These are phyloP conservation scores for Cladosporium cucumerinum DNA, from an alignment of 2,329 filamentous ascomycete species.

Conservation along the genomic window DNA sequence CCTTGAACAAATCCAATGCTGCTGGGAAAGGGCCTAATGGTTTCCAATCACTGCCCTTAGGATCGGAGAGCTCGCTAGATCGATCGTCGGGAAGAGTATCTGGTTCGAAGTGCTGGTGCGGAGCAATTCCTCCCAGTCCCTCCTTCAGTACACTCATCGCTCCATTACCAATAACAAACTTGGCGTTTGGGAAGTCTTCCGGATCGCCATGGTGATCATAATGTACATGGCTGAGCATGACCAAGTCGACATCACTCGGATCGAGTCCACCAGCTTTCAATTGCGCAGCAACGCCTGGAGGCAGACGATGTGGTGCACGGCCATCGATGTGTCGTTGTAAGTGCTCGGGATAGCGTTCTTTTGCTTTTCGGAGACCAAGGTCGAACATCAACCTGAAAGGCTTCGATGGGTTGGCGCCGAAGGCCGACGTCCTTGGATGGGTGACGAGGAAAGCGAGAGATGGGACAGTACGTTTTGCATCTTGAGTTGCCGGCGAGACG, in stretches of 20 bases:
- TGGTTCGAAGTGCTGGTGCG: conserved; percentile 43
- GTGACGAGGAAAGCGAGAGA: conserved; percentile 53
- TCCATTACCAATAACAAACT: conserved; percentile 52
- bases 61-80: conserved; percentile 43
- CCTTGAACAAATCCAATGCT: conserved; percentile 47
- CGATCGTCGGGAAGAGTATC: conserved; percentile 43
- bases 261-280: conserved; percentile 35
- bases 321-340: conserved; percentile 46
- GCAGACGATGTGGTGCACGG: conserved; percentile 45
- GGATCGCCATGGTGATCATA: conserved; percentile 60
- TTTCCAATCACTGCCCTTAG: conserved; percentile 36
- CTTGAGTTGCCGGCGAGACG: conserved; percentile 37
- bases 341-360: conserved; percentile 42
- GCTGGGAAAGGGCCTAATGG: conserved; percentile 45
- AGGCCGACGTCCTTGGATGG: conserved; percentile 38
- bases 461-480: conserved; percentile 48
- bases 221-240: conserved; percentile 53
- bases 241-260: conserved; percentile 37
- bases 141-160: conserved; percentile 41
- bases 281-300: conserved; percentile 46
- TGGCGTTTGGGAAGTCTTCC: conserved; percentile 47
- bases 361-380: conserved; percentile 49
- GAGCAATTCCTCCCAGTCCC: conserved; percentile 28
- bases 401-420: conserved; percentile 20
- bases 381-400: conserved; percentile 50